These are phyloP conservation scores for Pecoramyces ruminantium DNA, from an alignment of 192 early-diverging fungal species.

Conservation along the genomic window DNA sequence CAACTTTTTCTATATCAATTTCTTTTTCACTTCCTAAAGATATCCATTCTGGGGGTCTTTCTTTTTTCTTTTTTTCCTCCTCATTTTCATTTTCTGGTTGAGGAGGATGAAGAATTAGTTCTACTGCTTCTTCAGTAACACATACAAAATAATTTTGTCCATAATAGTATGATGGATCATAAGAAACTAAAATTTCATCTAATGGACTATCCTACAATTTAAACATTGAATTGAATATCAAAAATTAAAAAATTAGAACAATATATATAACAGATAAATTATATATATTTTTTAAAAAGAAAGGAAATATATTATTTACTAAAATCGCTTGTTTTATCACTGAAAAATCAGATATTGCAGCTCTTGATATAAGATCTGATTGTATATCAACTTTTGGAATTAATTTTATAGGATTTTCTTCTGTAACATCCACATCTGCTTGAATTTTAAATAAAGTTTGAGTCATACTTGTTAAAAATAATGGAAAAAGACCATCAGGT, in stretches of 20 bases:
- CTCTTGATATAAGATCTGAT: slow-evolving; percentile 23
- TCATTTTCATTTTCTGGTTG: slow-evolving; percentile 7
- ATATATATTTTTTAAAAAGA: no score
- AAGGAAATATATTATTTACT: slow-evolving; percentile 4
- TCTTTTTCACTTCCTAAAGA: slow-evolving; percentile 43
- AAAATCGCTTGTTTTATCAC: slow-evolving; percentile 25
- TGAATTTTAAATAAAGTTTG: slow-evolving; percentile 35
- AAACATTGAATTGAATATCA: no score
- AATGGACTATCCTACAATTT: slow-evolving; percentile 28
- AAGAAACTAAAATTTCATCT: slow-evolving; percentile 35
- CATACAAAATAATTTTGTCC: slow-evolving; percentile 38
- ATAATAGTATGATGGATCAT: slow-evolving; percentile 31
- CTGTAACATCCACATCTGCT: slow-evolving; percentile 24
- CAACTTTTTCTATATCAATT: slow-evolving; percentile 29
- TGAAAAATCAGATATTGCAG: slow-evolving; percentile 35
- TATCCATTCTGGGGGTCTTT: slow-evolving; percentile 18
- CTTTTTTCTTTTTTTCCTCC: slow-evolving; percentile 3
- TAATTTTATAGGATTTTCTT: slow-evolving; percentile 23
- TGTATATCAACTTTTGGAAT: slow-evolving; percentile 40
- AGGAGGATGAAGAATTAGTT: slow-evolving; percentile 12
- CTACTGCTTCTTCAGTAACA: slow-evolving; percentile 19
- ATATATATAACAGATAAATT: no score
- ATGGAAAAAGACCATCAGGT: slow-evolving; percentile 15
- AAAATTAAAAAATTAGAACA: no score
- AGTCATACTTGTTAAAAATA: slow-evolving; percentile 31